Conservation (phyloP, 257 asterid species). For the Verbena officinalis region DNA sequence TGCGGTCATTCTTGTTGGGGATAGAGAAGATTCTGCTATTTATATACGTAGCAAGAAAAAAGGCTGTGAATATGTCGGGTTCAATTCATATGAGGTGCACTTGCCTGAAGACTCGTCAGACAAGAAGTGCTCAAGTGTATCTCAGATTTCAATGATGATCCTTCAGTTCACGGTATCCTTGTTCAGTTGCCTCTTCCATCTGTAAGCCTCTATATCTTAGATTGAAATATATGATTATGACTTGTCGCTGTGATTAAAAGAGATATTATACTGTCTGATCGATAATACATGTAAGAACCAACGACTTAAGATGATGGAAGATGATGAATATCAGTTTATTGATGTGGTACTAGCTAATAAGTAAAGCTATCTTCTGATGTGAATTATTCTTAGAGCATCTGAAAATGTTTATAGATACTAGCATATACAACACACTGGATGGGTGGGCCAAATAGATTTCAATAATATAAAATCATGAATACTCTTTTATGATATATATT, state of each 20-base stretch:
- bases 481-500: no score
- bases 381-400: not conserved
- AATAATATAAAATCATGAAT: no score
- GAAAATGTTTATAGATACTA: not conserved
- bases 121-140: slow-evolving; percentile 57
- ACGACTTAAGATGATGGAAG: not conserved
- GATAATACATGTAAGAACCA: not conserved
- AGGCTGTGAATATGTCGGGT: slow-evolving; percentile 59
- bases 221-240: not conserved
- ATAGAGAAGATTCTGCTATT: slow-evolving; percentile 69
- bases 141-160: slow-evolving; percentile 50
- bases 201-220: slow-evolving; percentile 39
- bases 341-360: no score
- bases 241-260: not conserved
- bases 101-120: slow-evolving; percentile 51
- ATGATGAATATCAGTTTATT: not conserved
- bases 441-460: no score
- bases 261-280: not conserved
- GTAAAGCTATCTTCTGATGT: not conserved
- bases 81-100: slow-evolving; percentile 54
- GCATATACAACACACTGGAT: no score
- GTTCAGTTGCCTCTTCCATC: slow-evolving; percentile 68
- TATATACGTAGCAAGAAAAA: slow-evolving; percentile 70
- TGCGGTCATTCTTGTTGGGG: slow-evolving; percentile 68
- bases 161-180: slow-evolving; percentile 65